Evolutionary conservation across 1,284 basidiomycete genomes (phyloP).

Genomic region (Ceratobasidium sp.): DNA sequence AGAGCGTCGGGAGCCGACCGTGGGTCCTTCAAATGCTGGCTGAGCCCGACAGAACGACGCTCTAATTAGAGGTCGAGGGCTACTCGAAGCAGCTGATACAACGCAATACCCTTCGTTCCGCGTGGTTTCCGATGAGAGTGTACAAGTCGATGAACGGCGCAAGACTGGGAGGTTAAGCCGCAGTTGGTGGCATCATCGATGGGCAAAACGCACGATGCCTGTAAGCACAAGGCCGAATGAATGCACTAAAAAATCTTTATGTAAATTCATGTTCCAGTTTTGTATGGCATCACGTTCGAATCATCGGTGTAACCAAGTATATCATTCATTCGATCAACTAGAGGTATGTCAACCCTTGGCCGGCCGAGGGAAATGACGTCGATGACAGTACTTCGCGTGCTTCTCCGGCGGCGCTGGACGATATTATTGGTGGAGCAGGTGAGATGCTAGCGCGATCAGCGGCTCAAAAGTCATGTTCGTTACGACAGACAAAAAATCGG

Average conservation of each 20-base stretch:
- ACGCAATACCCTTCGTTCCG: background rate
- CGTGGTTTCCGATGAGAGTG: background rate
- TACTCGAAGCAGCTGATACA: background rate
- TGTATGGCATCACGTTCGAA: background rate
- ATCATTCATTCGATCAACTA: slow-evolving; percentile 1
- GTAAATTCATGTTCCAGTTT: background rate
- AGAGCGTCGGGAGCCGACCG: background rate
- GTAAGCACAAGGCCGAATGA: background rate
- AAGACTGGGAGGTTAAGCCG: background rate
- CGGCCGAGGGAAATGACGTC: background rate
- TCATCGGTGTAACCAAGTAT: background rate
- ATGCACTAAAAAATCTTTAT: background rate
- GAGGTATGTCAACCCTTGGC: background rate
- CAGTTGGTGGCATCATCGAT: background rate
- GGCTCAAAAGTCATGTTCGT: background rate
- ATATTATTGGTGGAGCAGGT: slow-evolving; percentile 3
- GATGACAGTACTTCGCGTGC: background rate
- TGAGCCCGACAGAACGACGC: background rate
- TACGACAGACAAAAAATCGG: slow-evolving; percentile 2
- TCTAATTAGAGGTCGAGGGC: background rate
- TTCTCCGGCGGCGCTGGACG: background rate
- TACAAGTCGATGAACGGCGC: background rate
- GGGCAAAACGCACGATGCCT: background rate
- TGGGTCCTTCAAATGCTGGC: background rate
- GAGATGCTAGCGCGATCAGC: background rate